Conservation (phyloP, 306 rosid species). For the Trifolium fragiferum region DNA sequence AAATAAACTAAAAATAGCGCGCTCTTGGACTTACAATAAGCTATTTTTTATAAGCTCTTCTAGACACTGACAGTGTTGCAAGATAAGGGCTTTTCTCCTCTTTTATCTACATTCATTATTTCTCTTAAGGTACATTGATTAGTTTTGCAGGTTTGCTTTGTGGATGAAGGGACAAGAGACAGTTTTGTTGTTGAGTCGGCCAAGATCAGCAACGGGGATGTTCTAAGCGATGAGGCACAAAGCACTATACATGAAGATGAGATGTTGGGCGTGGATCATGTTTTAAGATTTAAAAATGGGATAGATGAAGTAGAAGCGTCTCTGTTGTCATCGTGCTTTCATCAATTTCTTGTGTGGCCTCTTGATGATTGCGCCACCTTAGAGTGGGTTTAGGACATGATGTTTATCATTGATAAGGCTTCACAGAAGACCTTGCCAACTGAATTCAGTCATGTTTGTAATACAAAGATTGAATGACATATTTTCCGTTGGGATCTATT, state of each 20-base stretch:
- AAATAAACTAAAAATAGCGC: neutral
- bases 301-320: too few relatives aligned
- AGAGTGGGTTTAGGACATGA: too few relatives aligned
- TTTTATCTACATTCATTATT: too few relatives aligned
- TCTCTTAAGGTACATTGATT: conserved; percentile 43
- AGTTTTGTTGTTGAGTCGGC: conserved; percentile 46
- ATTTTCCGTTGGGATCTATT: conserved; percentile 2
- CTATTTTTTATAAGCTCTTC: neutral
- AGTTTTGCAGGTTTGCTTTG: conserved; percentile 62
- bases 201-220: conserved; percentile 51
- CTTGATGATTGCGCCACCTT: too few relatives aligned
- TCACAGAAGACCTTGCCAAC: too few relatives aligned
- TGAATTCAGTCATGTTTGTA: too few relatives aligned
- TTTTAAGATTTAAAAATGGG: too few relatives aligned
- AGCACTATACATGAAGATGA: conserved; percentile 46
- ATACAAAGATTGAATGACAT: neutral
- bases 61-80: neutral
- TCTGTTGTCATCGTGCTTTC: too few relatives aligned
- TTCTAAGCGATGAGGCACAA: conserved; percentile 47
- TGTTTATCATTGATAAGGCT: too few relatives aligned
- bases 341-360: too few relatives aligned
- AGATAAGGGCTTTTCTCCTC: too few relatives aligned
- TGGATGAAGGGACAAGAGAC: conserved; percentile 56
- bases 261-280: conserved; percentile 43
- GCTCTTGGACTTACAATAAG: neutral